Percentiles rank a stretch among this genome's conserved stretches.
Evolutionary conservation across 2,329 filamentous ascomycete genomes (phyloP).

Genomic region (Phialophora verrucosa): DNA sequence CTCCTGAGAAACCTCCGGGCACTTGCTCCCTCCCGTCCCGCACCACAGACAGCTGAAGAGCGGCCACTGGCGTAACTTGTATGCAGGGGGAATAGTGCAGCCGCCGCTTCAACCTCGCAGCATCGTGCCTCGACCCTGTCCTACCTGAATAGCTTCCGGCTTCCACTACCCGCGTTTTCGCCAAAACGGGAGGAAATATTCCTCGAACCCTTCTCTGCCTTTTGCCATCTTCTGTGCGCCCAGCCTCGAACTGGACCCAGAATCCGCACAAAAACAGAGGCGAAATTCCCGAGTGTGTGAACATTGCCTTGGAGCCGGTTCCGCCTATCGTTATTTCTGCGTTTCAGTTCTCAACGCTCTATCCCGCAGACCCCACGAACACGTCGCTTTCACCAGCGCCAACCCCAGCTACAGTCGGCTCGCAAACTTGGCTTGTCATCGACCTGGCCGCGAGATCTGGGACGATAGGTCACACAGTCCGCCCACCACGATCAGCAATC

Average conservation of each 20-base stretch:
- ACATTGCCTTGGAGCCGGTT: slow-evolving; percentile 13
- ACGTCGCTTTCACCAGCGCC: slow-evolving; percentile 19
- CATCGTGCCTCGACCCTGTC: neutral
- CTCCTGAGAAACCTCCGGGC: slow-evolving; percentile 13
- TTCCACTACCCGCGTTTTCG: neutral
- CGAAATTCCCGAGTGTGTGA: neutral
- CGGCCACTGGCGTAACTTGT: neutral
- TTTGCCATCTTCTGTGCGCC: slow-evolving; percentile 8
- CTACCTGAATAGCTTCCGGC: neutral
- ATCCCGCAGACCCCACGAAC: slow-evolving; percentile 15
- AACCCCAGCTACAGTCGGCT: slow-evolving; percentile 8
- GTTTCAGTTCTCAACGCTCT: neutral
- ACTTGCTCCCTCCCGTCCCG: slow-evolving; percentile 2
- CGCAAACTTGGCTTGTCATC: slow-evolving; percentile 14
- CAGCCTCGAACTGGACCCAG: neutral
- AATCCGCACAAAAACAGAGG: neutral
- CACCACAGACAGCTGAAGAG: neutral
- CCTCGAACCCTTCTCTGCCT: neutral
- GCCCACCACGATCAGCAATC: slow-evolving; percentile 33
- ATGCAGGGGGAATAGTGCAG: neutral
- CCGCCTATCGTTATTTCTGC: slow-evolving; percentile 7
- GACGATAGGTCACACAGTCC: slow-evolving; percentile 33
- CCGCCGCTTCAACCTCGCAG: slow-evolving; percentile 11
- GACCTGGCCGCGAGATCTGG: slow-evolving; percentile 27
- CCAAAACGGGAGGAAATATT: neutral